Evolutionary conservation across 805 yeast species (phyloP).

Genomic region (Candida stauntonica): DNA sequence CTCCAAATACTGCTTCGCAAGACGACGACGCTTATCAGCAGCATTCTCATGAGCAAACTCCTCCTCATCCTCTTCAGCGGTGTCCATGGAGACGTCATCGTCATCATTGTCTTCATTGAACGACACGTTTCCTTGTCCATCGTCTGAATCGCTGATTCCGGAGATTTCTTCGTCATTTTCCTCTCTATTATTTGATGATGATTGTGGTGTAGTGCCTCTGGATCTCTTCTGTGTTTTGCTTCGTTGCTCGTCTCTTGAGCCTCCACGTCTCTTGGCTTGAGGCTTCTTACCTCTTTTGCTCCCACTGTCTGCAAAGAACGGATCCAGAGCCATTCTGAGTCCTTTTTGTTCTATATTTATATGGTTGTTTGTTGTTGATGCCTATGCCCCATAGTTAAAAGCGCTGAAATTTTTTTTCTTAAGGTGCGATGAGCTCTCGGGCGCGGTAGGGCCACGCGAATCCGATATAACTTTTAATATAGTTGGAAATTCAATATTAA

Average conservation of each 20-base stretch:
- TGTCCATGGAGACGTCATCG: constrained; percentile 14
- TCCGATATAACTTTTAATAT: no score
- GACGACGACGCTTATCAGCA: constrained; percentile 89
- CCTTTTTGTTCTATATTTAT: background rate
- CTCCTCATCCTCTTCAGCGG: constrained; percentile 41
- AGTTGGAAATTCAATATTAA: background rate
- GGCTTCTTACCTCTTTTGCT: constrained; percentile 14
- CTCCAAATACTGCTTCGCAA: constrained; percentile 89
- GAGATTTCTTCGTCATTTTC: constrained; percentile 50
- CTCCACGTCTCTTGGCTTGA: constrained; percentile 13
- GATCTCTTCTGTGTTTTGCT: background rate
- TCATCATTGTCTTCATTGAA: no score
- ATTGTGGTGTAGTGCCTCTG: constrained; percentile 3
- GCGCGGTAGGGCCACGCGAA: constrained; percentile 4
- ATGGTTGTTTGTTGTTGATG: background rate
- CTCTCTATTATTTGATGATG: background rate
- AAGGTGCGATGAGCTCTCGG: constrained; percentile 7
- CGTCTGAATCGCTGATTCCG: constrained; percentile 46
- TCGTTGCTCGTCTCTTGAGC: constrained; percentile 7
- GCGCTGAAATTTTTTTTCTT: constrained; percentile 5
- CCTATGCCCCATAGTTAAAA: background rate
- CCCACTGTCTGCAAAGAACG: constrained; percentile 45
- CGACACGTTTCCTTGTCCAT: constrained; percentile 39
- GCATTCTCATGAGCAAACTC: constrained; percentile 74
- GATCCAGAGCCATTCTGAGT: constrained; percentile 53